Base-by-base conservation (phyloP, 1,139 yeast genomes). In the Zygosaccharomyces pseudobailii region DNA sequence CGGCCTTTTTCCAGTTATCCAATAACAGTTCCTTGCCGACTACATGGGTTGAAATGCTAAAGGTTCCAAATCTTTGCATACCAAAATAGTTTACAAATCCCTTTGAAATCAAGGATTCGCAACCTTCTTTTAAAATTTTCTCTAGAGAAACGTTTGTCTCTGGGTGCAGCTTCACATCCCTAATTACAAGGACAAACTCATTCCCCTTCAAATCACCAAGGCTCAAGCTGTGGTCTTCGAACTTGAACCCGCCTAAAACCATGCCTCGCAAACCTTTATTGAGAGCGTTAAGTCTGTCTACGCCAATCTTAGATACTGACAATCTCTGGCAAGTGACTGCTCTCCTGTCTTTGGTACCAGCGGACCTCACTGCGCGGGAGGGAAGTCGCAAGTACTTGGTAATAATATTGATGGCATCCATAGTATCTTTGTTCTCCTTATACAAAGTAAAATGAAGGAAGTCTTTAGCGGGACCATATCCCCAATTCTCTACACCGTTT, bases 11-110 rank as follows among this genome's bases (percentile, higher is more conserved):
- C 90, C 95, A 92, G 48, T 90, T 82, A 36, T 79, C 81, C 45
- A 79, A 74, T 44, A 92, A 71, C 28, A 92, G 72, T 51, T 76
- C 77, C 51, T 79, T 79, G 43, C 99, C 99, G 45, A 89, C 75
- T 30, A 76, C 78, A 67, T 92, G 97, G 0, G 98, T 90, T 1
- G 97, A 87, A 25, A 88, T 75, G 6, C 96, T 86, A 61, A 89
- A 92, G 0, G 98, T 89, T 28, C 99, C 99, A 65, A 92, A 92
- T 62, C 99, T 73, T 71, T 92, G 99, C 94, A 92, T 84, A 20
- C 99, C 99, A 63, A 78, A 92, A 66, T 94, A 92, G 66, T 92
- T 92, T 56, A 92, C 84, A 57, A 87, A 92, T 0, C 99, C 99
- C 27, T 76, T 73, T 1, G 72, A 73, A 46, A 72, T 71, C 47